phyloP scores from a whole-genome alignment of 352 stramenopile species.

The Pythium brachiatum region DNA sequence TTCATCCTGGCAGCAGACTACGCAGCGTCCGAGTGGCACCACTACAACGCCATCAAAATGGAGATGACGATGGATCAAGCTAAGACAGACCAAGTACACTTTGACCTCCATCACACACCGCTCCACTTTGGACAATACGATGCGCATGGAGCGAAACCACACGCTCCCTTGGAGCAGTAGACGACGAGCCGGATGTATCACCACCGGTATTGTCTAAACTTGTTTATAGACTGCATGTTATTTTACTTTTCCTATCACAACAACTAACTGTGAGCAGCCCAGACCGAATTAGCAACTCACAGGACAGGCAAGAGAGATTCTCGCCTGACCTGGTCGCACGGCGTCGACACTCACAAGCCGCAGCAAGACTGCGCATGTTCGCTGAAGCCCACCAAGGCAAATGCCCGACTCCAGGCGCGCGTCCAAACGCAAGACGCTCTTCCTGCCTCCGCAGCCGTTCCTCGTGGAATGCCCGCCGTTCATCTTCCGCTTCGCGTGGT shows the following conservation, averaged over 20 bases:
- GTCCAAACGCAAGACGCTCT: neutral
- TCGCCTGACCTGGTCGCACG: no score
- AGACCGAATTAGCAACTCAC: neutral
- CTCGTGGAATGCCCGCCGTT: neutral
- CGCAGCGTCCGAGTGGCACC: slow-evolving; percentile 14
- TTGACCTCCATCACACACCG: neutral
- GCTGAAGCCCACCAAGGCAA: no score
- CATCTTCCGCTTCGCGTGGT: slow-evolving; percentile 2
- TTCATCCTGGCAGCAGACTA: slow-evolving; percentile 40
- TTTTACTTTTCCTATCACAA: no score
- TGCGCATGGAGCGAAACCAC: no score
- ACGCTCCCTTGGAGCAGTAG: no score
- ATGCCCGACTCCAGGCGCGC: neutral
- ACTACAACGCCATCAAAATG: slow-evolving; percentile 6
- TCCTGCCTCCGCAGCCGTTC: slow-evolving; percentile 5
- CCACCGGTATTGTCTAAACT: no score
- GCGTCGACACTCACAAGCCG: no score
- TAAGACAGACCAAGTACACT: neutral
- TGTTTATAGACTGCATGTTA: neutral
- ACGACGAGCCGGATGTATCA: no score
- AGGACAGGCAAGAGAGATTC: no score
- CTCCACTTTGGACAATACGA: neutral
- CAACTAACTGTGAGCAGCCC: no score
- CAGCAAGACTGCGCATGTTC: no score
- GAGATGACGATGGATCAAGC: neutral